These are phyloP conservation scores for Penicillium ochrochloron DNA, from an alignment of 495 filamentous ascomycete species.

Conservation along the genomic window DNA sequence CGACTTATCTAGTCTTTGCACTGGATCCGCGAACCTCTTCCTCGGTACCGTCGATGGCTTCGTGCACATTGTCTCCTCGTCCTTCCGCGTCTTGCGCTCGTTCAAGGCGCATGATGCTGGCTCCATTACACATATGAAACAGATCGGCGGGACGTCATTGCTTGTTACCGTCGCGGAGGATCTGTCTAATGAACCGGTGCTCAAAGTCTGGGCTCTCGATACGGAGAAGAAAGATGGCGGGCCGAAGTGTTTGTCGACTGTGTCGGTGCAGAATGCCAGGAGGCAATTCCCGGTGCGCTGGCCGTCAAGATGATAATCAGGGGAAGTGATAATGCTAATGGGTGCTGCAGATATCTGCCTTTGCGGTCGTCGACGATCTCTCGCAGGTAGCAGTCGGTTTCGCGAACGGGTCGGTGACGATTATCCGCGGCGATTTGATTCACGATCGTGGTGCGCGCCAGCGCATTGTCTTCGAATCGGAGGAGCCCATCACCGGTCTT, in stretches of 20 bases:
- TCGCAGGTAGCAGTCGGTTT: conserved; percentile 94
- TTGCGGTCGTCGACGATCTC: conserved; percentile 81
- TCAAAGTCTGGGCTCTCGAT: conserved; percentile 97
- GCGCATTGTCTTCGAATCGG: conserved; percentile 93
- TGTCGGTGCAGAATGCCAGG: conserved; percentile 86
- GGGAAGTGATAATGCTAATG: neutral
- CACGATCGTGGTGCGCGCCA: conserved; percentile 96
- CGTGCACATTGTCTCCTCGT: conserved; percentile 81
- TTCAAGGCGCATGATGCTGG: conserved; percentile 83
- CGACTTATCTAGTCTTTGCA: conserved; percentile 70
- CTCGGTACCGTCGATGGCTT: conserved; percentile 82
- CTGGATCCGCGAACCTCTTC: conserved; percentile 89
- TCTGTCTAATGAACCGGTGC: conserved; percentile 77
- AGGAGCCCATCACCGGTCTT: conserved; percentile 93
- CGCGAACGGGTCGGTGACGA: conserved; percentile 90
- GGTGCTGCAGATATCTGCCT: conserved; percentile 75
- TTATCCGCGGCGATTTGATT: conserved; percentile 91
- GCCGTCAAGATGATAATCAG: neutral
- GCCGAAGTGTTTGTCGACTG: conserved; percentile 82
- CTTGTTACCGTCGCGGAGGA: conserved; percentile 90
- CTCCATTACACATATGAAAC: conserved; percentile 92
- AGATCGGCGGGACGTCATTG: conserved; percentile 84
- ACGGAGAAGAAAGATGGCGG: conserved; percentile 92
- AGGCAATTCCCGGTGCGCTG: conserved; percentile 81
- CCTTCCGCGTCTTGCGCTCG: conserved; percentile 83